These are phyloP conservation scores for Pythium plurisporium DNA, from an alignment of 352 stramenopile species.

Conservation along the genomic window DNA sequence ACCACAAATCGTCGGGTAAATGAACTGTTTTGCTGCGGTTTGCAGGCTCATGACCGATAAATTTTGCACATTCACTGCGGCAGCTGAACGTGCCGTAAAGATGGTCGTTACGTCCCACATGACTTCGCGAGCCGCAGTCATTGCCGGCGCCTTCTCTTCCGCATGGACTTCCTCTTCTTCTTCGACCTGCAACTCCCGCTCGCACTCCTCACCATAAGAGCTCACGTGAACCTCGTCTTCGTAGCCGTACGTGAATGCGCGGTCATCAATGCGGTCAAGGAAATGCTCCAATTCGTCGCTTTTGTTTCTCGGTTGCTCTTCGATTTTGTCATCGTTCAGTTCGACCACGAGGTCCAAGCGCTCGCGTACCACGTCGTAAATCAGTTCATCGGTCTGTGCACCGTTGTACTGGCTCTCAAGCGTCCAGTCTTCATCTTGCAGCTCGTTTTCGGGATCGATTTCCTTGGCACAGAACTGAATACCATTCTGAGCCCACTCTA, in stretches of 20 bases:
- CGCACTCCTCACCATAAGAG: constrained; percentile 38
- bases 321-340: constrained; percentile 5
- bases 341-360: constrained; percentile 1
- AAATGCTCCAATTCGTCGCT: constrained; percentile 3
- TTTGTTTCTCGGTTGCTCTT: not conserved
- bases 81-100: not conserved
- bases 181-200: constrained; percentile 55
- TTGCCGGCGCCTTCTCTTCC: constrained; percentile 13
- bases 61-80: not conserved
- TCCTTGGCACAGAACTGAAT: constrained; percentile 55
- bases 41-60: constrained; percentile 3
- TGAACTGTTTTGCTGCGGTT: not conserved
- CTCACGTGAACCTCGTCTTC: constrained; percentile 40
- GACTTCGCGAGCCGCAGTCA: constrained; percentile 20
- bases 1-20: not conserved
- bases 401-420: constrained; percentile 36
- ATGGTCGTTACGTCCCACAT: constrained; percentile 22
- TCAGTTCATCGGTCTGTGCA: constrained; percentile 22
- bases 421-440: constrained; percentile 45
- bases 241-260: constrained; percentile 20
- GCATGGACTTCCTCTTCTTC: constrained; percentile 37
- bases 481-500: constrained; percentile 78
- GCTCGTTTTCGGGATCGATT: not conserved
- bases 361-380: constrained; percentile 32
- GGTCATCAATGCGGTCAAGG: constrained; percentile 5